Base-by-base conservation (phyloP, 345 rosid genomes). In the Acer campestre region DNA sequence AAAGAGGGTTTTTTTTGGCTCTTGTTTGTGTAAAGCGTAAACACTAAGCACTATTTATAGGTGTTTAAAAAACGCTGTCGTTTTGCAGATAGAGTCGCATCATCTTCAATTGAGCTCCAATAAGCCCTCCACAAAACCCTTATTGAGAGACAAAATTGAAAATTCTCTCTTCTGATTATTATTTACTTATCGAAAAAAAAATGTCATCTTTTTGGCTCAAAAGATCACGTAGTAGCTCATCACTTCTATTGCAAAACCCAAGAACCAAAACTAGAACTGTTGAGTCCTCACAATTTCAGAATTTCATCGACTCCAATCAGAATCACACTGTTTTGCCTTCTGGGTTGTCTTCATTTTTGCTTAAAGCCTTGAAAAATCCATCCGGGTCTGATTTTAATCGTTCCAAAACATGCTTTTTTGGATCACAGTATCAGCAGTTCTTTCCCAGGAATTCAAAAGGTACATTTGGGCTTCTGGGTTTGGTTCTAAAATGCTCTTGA, bases 201-300 rank as follows among this genome's bases (percentile, higher is more conserved):
- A 84, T 85, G 88, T 80, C 77, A 70, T 78, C 79, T 80, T 80
- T 80, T 1, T 38, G 83, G 31, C 68, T 71, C 78, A 86, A 51
- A 68, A 69, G 80, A 75, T 74, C 80, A 61, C 81, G 80, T 31
- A 62, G 44, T 44, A 71, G 82, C 63, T 75, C 77, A 7, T n/a
- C 55, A 23, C 22, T 70, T 51, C 20, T 56, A 12, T 58, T 4
- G 56, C 67, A 40, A 12, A 67, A 38, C 40, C 71, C 23, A 53
- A 67, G 71, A 67, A 56, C 40, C 55, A 31, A 38, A 66, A 53
- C 59, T 70, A 69, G 40, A 64, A 73, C 65, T 48, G 18, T 62
- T 1, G 8, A 64, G 29, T 76, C 80, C 71, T 53, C 75, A 6
- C 77, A 4, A 17, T 25, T 46, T 71, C 73, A 35, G 9, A 46